phyloP scores from a whole-genome alignment of 2,329 filamentous ascomycete genomes.

The Didymella exigua region DNA sequence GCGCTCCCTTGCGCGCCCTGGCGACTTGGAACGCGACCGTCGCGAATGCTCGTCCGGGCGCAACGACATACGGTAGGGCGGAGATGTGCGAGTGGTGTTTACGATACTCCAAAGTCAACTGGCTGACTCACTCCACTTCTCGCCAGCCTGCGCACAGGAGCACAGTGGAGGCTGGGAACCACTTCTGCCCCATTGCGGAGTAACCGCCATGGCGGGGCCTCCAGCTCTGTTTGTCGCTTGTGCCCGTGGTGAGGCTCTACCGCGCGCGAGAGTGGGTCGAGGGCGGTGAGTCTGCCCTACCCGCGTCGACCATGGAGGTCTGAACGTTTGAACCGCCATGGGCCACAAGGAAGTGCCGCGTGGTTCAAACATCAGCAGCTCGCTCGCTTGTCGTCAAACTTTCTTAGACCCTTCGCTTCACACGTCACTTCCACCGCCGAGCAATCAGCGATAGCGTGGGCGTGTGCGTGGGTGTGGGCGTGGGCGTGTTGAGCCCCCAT shows the following conservation, averaged over 20 bases:
- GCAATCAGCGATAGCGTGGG: not conserved
- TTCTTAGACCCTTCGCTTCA: not conserved
- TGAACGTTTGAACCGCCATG: not conserved
- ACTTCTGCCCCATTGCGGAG: constrained; percentile 7
- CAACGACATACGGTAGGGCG: constrained; percentile 46
- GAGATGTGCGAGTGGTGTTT: not conserved
- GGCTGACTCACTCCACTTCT: not conserved
- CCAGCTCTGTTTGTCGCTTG: constrained; percentile 13
- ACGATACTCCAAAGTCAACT: not conserved
- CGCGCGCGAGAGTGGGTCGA: constrained; percentile 5
- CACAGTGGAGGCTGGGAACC: constrained; percentile 5
- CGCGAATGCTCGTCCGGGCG: constrained; percentile 47
- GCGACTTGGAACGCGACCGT: constrained; percentile 52
- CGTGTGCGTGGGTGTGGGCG: constrained; percentile 2
- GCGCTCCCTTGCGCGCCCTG: constrained; percentile 44
- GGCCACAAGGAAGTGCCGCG: not conserved
- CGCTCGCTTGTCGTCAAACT: not conserved
- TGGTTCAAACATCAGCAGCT: not conserved
- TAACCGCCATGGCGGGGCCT: constrained; percentile 2
- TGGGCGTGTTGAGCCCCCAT: constrained; percentile 11
- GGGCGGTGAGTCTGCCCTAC: constrained; percentile 2
- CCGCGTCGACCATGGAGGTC: not conserved
- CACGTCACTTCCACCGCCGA: not conserved
- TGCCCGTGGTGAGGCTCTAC: constrained; percentile 17
- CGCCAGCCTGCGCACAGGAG: constrained; percentile 2